Conservation (phyloP, 768 basidiomycete genomes). For the Ephemerocybe angulata region DNA sequence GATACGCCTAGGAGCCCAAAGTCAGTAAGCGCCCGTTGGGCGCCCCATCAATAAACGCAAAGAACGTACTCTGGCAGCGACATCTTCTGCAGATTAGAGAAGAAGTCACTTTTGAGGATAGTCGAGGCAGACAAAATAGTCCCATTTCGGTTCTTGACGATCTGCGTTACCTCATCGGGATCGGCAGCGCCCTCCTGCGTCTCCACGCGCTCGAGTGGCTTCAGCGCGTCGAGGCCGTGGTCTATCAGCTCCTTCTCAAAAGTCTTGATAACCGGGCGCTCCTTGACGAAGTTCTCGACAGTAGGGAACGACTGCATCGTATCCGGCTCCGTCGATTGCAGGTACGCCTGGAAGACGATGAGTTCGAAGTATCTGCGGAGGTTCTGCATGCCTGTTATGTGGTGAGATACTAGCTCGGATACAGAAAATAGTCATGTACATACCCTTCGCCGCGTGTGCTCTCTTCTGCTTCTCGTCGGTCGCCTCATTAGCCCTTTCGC, state of each 20-base stretch:
- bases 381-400: constrained; percentile 62
- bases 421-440: constrained; percentile 11
- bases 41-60: neutral
- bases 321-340: constrained; percentile 78
- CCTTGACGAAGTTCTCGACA: constrained; percentile 80
- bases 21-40: neutral
- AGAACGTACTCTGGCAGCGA: constrained; percentile 79
- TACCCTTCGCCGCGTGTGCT: constrained; percentile 68
- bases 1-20: constrained; percentile 51
- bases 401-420: too few species aligned
- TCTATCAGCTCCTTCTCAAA: constrained; percentile 86
- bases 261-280: constrained; percentile 90
- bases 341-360: constrained; percentile 86
- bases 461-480: constrained; percentile 68
- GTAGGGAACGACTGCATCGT: constrained; percentile 70
- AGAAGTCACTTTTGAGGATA: constrained; percentile 94
- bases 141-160: constrained; percentile 82
- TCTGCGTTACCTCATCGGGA: constrained; percentile 86
- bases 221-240: constrained; percentile 75
- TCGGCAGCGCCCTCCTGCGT: constrained; percentile 66
- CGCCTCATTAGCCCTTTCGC: constrained; percentile 73
- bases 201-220: constrained; percentile 75
- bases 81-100: constrained; percentile 93
- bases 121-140: constrained; percentile 86
- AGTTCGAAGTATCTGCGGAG: constrained; percentile 83